Conservation (phyloP, 2,329 filamentous ascomycete species). For the Tolypocladium cylindrosporum region DNA sequence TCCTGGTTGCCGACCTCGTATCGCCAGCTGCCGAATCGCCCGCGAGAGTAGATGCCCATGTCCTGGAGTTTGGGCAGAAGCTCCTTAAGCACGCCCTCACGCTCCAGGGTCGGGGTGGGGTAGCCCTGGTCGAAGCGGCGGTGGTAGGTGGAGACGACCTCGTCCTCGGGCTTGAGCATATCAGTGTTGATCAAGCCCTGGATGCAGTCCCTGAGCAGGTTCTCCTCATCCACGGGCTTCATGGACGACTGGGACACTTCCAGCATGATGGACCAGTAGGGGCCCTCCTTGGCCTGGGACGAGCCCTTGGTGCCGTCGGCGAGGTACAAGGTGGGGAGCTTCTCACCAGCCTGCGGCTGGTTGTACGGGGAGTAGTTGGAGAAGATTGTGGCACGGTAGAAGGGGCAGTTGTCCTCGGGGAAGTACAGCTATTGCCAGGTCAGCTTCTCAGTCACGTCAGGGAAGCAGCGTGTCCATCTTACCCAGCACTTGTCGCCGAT, state of each 20-base stretch:
- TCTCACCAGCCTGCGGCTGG: constrained; percentile 73
- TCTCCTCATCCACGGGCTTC: constrained; percentile 87
- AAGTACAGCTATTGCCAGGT: constrained; percentile 65
- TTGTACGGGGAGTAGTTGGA: constrained; percentile 99
- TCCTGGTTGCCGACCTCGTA: constrained; percentile 98
- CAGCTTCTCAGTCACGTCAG: background rate
- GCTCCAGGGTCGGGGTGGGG: constrained; percentile 88
- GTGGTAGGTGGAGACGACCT: constrained; percentile 97
- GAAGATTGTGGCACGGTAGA: constrained; percentile 99
- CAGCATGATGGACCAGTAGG: constrained; percentile 99
- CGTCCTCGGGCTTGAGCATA: constrained; percentile 83
- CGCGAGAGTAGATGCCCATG: constrained; percentile 87
- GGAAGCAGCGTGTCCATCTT: constrained; percentile 19
- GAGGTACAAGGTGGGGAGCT: constrained; percentile 78
- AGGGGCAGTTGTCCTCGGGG: constrained; percentile 96
- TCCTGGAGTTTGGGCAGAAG: constrained; percentile 87
- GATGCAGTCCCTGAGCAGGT: constrained; percentile 81
- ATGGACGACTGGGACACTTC: constrained; percentile 92
- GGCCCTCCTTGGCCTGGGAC: constrained; percentile 68
- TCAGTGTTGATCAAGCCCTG: constrained; percentile 96
- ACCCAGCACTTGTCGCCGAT: constrained; percentile 99
- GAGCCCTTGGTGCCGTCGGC: constrained; percentile 76
- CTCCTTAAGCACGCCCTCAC: constrained; percentile 87
- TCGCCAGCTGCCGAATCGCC: constrained; percentile 94
- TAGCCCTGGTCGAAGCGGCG: constrained; percentile 97